Base-by-base conservation (phyloP, 2,329 filamentous ascomycete genomes). In the Fusarium luffae region DNA sequence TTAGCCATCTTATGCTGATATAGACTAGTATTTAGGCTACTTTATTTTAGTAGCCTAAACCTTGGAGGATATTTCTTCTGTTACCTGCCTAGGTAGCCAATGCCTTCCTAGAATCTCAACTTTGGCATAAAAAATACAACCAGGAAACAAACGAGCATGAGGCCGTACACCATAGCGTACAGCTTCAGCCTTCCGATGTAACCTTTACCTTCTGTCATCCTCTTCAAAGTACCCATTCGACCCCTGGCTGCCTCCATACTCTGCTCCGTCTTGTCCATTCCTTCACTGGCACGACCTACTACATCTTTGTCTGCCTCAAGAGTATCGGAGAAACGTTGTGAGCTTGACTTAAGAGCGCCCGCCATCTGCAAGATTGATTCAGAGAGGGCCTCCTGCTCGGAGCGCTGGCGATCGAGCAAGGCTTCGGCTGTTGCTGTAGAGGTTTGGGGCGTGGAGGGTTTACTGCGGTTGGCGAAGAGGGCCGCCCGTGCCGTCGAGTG, bases 51-150 rank as follows among this genome's bases (percentile, higher is more conserved):
- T 28, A 28, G 27, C 27, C 27, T 28, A 28, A 11, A 28, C 27
- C 11, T 11, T 12, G 10, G 27, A 28, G 27, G 27, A 28, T 28
- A 28, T 28, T 28, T 28, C 27, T 28, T 28, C 27, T 28, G 27
- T 28, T 28, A 27, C 25, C 27, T 28, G 11, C 27, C 11, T 28
- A 28, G 10, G 27, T 28, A 28, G 27, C 27, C 27, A 28, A 28
- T 28, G 25, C n/a, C 46, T 13, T 30, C 56, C 49, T 83, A 97
- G 76, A 97, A 96, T 75, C 95, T 86, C 77, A 98, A 80, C 83
- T 98, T 98, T 0, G 95, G 95, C 77, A 93, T 83, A 52, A 95
- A 86, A 82, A 95, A 95, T 14, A 98, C 94, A 69, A 98, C 80
- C 77, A 97, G 74, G 37, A 97, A 82, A 19, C 93, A 87, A 27